A percentile compares a stretch with the other conserved stretches of the same genome.
Evolutionary conservation across 495 filamentous ascomycete genomes (phyloP).

Genomic region (Bryoglossum gracile): DNA sequence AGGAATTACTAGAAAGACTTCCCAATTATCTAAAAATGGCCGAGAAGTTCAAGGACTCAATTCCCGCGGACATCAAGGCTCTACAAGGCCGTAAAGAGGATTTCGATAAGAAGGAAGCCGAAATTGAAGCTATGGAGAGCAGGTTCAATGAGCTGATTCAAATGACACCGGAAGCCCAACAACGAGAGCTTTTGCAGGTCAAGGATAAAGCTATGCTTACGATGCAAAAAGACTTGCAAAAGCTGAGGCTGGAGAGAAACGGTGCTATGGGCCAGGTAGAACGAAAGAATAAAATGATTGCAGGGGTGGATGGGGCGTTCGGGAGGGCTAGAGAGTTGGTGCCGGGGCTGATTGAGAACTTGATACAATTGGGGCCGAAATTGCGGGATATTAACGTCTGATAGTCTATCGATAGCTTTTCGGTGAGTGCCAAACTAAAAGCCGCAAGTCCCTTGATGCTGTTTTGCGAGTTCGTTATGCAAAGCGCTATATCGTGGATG

Average conservation of each 20-base stretch:
- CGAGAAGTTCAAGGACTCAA: neutral
- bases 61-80: neutral
- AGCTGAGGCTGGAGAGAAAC: neutral
- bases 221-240: neutral
- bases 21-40: neutral
- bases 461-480: no score
- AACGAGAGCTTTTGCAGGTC: neutral
- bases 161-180: neutral
- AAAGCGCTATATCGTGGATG: no score
- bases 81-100: neutral
- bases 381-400: no score
- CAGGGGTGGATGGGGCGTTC: neutral
- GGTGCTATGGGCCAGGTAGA: neutral
- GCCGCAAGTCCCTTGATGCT: no score
- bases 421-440: no score
- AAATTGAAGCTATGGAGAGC: neutral
- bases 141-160: conserved; percentile 1
- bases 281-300: neutral
- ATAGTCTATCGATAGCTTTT: no score
- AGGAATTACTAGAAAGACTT: neutral
- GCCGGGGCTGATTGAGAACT: neutral
- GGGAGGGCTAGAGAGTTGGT: neutral
- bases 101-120: conserved; percentile 1
- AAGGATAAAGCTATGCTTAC: neutral
- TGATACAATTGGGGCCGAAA: neutral